Conservation (phyloP, 495 filamentous ascomycete genomes). For the Penicillium riverlandense region DNA sequence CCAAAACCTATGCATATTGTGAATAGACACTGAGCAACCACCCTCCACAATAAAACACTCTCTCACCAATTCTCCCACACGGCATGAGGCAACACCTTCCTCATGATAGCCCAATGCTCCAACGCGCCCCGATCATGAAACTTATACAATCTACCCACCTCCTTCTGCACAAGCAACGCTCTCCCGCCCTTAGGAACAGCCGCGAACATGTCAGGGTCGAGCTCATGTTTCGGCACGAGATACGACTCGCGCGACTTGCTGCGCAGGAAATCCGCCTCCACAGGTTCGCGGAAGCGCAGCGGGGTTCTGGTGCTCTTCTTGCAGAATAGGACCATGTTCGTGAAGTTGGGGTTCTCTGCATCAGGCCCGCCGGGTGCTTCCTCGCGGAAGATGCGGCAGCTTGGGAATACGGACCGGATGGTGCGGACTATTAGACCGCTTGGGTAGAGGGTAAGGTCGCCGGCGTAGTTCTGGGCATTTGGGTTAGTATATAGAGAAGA, state of each 20-base stretch:
- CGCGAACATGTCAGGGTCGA: constrained; percentile 46
- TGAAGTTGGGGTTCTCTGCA: constrained; percentile 56
- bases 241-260: constrained; percentile 61
- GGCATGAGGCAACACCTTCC: constrained; percentile 64
- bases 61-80: constrained; percentile 88
- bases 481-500: background rate
- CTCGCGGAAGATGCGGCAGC: constrained; percentile 81
- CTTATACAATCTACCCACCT: constrained; percentile 52
- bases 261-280: constrained; percentile 59
- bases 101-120: constrained; percentile 88
- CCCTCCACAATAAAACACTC: no score
- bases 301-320: constrained; percentile 31
- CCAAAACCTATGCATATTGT: no score
- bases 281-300: constrained; percentile 63
- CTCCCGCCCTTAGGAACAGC: constrained; percentile 25
- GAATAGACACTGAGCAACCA: no score
- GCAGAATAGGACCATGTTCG: constrained; percentile 76
- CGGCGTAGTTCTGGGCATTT: constrained; percentile 86
- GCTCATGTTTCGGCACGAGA: constrained; percentile 67
- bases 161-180: constrained; percentile 15
- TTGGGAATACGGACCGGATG: constrained; percentile 64
- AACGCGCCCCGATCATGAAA: constrained; percentile 69
- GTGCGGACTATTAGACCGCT: constrained; percentile 66
- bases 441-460: constrained; percentile 69
- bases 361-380: constrained; percentile 37